Base-by-base conservation (phyloP, 208 protist species). In the Balamuthia mandrillaris region DNA sequence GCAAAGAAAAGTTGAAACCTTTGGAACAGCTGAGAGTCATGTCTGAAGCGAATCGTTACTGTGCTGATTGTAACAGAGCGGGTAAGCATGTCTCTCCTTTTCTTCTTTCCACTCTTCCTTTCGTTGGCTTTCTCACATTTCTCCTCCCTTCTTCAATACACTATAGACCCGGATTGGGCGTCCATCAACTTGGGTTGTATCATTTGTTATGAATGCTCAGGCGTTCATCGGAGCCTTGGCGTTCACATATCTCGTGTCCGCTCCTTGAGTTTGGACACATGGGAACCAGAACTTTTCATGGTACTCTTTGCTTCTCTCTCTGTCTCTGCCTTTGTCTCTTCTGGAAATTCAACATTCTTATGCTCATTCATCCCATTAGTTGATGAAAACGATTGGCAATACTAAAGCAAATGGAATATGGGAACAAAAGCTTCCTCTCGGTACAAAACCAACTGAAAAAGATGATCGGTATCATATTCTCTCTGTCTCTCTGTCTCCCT, bases 161-260 rank as follows among this genome's bases (percentile, higher is more conserved):
- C n/a, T n/a, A 31, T 45, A 84, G 92, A 81, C 29, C 31, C 90
- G 87, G 10, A 16, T 0, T 94, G 92, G 92, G 83, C 84, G 37
- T 91, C 86, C 1, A 91, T 87, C n/a, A 94, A 94, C 70, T 68
- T 93, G 9, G 92, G 92, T 27, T 47, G 93, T 6, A 94, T 94
- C 47, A 88, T 94, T 41, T 94, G 92, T 54, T 92, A 94, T 14
- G 79, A 74, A 35, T 94, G 92, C 70, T 87, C 81, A 49, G 92
- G 88, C 51, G 72, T 94, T 14, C 92, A 94, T 61, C 39, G 92
- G 24, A 65, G 52, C 41, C 33, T 94, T 10, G 92, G 92, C 58
- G 84, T 88, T 5, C 90, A 93, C 56, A 81, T 94, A 5, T 87
- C 88, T 14, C 87, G 92, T 56, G 92, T 92, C 3, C 27, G 81